These are phyloP conservation scores for Apocynum venetum DNA, from an alignment of 257 asterid species.

Conservation along the genomic window DNA sequence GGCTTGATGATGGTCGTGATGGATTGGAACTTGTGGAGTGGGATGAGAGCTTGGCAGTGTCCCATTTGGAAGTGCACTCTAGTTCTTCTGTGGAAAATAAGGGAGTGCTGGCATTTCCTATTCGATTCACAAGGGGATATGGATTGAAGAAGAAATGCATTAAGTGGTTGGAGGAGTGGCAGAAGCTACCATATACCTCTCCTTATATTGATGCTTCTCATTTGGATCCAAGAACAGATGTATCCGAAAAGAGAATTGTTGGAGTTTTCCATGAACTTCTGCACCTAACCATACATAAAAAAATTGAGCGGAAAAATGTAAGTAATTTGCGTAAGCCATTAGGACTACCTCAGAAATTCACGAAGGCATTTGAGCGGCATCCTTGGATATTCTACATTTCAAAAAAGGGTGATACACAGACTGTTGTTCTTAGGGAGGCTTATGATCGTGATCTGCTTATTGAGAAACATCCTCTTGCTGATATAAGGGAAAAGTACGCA, in stretches of 20 bases:
- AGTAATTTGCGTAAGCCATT: constrained; percentile 77
- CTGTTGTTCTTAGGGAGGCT: constrained; percentile 84
- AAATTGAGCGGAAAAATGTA: constrained; percentile 61
- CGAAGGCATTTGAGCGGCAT: constrained; percentile 85
- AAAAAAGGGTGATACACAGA: constrained; percentile 63
- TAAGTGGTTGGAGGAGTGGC: constrained; percentile 96
- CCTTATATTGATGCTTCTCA: constrained; percentile 63
- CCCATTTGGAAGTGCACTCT: constrained; percentile 53
- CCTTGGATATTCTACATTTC: constrained; percentile 86
- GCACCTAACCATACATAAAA: constrained; percentile 62
- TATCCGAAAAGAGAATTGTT: constrained; percentile 80
- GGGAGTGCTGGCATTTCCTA: constrained; percentile 54
- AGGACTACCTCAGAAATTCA: constrained; percentile 78
- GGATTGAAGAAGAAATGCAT: constrained; percentile 81
- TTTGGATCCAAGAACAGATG: constrained; percentile 83
- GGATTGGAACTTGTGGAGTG: constrained; percentile 60
- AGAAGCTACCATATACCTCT: constrained; percentile 73
- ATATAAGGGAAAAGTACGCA: constrained; percentile 47
- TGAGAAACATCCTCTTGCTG: constrained; percentile 69
- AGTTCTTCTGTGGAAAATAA: constrained; percentile 12
- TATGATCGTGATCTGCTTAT: constrained; percentile 55
- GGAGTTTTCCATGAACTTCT: constrained; percentile 92
- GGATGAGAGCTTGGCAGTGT: constrained; percentile 55
- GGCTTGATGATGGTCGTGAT: constrained; percentile 62
- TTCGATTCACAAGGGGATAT: constrained; percentile 77